Base-by-base conservation (phyloP, 306 rosid genomes). In the Dryas drummondii region DNA sequence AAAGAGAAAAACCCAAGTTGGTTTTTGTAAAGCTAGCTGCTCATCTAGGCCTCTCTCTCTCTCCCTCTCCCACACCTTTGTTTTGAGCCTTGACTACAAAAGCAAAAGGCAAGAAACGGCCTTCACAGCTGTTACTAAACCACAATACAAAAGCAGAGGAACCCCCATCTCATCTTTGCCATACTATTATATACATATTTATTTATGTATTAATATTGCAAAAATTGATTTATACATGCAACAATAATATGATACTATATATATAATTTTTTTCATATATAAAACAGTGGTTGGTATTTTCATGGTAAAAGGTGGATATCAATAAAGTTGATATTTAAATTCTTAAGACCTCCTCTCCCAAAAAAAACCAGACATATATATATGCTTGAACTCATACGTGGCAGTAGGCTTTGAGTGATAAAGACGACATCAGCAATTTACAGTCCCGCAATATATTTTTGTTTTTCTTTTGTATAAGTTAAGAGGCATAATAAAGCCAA, bases 51-150 rank as follows among this genome's bases (percentile, higher is more conserved):
- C 56, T 59, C 57, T 63, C 74, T 65, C 86, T 72, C 79, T 32
- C 79, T 32, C 37, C 1, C 37, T 74, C 81, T 58, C 62, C 11
- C 80, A 45, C 84, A 73, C 94, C 87, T 87, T 91, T 90, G 84
- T 82, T 85, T 27, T 75, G 85, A 78, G 82, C 71, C 94, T 91
- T 91, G 93, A 93, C 98, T 89, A 87, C 83, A 78, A 91, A 91
- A 93, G 97, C 86, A 76, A 92, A 90, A 93, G 91, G 82, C 76
- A 86, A 68, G 84, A 88, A 90, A 88, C 91, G 81, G 89, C 86
- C 82, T 71, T 78, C 88, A 84, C 92, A 81, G 84, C 89, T 83
- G 88, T 86, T 88, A 81, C 88, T 69, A 71, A 55, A 59, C 52
- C 80, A 76, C 51, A 32, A 76, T 80, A 64, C 88, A 80, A 87